These are phyloP conservation scores for Rhodotorula paludigena DNA, from an alignment of 768 basidiomycete genomes.

Conservation along the genomic window DNA sequence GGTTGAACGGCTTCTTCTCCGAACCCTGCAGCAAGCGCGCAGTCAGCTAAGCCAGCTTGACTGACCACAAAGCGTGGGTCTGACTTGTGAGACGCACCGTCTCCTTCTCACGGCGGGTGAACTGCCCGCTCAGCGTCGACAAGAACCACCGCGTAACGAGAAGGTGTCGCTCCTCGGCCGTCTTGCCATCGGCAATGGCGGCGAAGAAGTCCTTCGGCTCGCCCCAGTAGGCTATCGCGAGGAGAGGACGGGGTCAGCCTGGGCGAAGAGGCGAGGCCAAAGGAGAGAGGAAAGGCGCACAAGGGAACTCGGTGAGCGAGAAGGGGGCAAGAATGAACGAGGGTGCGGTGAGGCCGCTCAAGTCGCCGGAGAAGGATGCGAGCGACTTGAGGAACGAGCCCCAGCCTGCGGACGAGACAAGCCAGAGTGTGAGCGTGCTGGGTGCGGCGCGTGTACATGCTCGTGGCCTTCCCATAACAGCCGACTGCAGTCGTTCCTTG, in stretches of 20 bases:
- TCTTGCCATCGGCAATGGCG: slow-evolving; percentile 63
- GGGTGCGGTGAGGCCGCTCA: slow-evolving; percentile 50
- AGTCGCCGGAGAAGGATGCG: slow-evolving; percentile 39
- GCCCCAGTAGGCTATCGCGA: slow-evolving; percentile 70
- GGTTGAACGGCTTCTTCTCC: slow-evolving; percentile 99
- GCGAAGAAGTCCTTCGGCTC: slow-evolving; percentile 87
- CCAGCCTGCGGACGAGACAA: slow-evolving; percentile 9
- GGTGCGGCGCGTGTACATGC: neutral
- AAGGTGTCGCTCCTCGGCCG: slow-evolving; percentile 66
- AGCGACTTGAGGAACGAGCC: slow-evolving; percentile 34
- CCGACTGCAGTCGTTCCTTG: no score
- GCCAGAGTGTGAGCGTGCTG: neutral
- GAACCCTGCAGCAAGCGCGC: slow-evolving; percentile 65
- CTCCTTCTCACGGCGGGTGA: slow-evolving; percentile 39
- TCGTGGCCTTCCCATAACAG: no score
- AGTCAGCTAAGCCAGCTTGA: no score
- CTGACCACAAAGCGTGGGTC: no score
- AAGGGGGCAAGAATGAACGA: slow-evolving; percentile 50
- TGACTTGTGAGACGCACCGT: slow-evolving; percentile 2
- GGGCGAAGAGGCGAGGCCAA: neutral
- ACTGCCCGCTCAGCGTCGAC: slow-evolving; percentile 86
- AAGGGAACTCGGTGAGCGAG: slow-evolving; percentile 28
- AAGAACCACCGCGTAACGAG: slow-evolving; percentile 95
- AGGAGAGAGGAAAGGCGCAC: slow-evolving; percentile 7
- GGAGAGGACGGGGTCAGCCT: neutral